phyloP scores from a whole-genome alignment of 2,329 filamentous ascomycete species.

The Penicillium janthinellum region DNA sequence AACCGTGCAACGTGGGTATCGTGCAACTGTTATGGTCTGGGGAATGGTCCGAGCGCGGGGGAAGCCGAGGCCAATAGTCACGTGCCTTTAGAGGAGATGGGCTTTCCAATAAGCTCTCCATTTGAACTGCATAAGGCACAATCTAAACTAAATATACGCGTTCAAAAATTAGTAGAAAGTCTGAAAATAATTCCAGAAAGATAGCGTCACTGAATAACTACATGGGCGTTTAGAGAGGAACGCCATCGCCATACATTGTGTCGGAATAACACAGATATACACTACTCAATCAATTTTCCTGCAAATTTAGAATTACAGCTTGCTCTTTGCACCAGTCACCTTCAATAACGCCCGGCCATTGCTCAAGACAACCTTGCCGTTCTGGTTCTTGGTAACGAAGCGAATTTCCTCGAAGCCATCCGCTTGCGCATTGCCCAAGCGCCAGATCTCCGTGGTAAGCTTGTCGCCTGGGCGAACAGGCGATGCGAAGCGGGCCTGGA shows the following conservation, averaged over 20 bases:
- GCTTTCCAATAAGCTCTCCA: neutral
- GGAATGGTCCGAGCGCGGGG: constrained; percentile 13
- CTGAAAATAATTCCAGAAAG: neutral
- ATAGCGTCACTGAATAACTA: neutral
- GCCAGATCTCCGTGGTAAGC: constrained; percentile 80
- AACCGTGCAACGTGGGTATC: constrained; percentile 1
- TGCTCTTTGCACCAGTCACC: constrained; percentile 62
- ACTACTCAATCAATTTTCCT: neutral
- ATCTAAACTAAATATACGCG: neutral
- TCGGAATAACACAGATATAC: neutral
- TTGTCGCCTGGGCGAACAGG: constrained; percentile 83
- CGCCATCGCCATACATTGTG: neutral
- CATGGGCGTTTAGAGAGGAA: neutral
- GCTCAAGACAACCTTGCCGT: constrained; percentile 81
- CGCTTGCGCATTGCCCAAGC: constrained; percentile 59
- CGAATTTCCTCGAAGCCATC: constrained; percentile 78
- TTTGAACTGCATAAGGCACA: neutral
- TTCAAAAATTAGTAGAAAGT: neutral
- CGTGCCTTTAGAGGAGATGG: neutral
- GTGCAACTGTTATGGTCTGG: constrained; percentile 8
- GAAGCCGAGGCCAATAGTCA: constrained; percentile 6
- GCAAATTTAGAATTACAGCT: constrained; percentile 53
- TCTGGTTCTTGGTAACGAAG: constrained; percentile 75
- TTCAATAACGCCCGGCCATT: constrained; percentile 82
- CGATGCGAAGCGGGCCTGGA: constrained; percentile 83